Base-by-base conservation (phyloP, 345 rosid species). In the Raphanus raphanistrum region DNA sequence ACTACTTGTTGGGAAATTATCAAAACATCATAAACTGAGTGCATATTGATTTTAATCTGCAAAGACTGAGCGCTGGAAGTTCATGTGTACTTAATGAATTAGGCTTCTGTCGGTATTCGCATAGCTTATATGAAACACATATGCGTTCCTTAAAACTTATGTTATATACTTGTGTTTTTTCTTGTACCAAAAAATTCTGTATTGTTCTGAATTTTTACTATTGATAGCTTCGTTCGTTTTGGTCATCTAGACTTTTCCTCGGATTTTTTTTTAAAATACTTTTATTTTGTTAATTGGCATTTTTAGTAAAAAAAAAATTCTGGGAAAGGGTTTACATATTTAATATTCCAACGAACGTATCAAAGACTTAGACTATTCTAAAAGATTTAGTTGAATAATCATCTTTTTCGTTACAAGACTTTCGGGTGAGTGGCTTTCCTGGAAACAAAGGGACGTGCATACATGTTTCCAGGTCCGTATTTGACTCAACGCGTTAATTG, bases 391-490 rank as follows among this genome's bases (percentile, higher is more conserved):
- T 66, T 60, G 81, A 13, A n/a, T 72, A 10, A 78, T 72, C 77
- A 12, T 72, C 77, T 17, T 66, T 72, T 33, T 72, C 69, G 60
- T 58, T 66, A 31, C 9, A 66, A 38, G 52, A 43, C 43, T 38
- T 72, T 72, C 15, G 21, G 54, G 21, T 52, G 28, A 60, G 73
- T 68, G 64, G 45, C 33, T 72, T 78, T 27, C 77, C 73, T 72
- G 77, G 31, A 66, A 78, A 60, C 77, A 60, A 72, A 60, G 81
- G 69, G 4, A 72, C 81, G 73, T 78, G 81, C 77, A 21, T 78
- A 72, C 73, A 32, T 72, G 73, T 60, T 13, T 31, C 72, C 81
- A 78, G 69, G 69, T 78, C 33, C 33, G 26, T 57, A 11, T 72
- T n/a, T 33, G 29, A 45, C 73, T 59, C 81, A 45, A 66, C 63